Evolutionary conservation across 2,329 filamentous ascomycete species (phyloP), one percentile per base, ranked within the genome.

Genomic region (Colletotrichum sp.): DNA sequence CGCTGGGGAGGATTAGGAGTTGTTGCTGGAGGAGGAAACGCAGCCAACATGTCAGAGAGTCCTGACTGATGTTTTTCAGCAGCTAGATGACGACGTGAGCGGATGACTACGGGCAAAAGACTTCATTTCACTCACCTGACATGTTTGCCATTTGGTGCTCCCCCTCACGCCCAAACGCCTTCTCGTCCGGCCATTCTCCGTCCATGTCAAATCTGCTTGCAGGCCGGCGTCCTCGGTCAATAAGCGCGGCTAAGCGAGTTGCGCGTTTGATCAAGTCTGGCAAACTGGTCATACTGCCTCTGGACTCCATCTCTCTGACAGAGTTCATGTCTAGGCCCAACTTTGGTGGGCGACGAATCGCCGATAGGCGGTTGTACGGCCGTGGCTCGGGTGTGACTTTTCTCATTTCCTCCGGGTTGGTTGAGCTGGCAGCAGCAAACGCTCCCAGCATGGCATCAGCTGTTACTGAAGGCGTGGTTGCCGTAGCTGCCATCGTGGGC

Each of bases 231-330:
- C 96, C 96, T 78, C 93, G 93, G 80, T 99, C 96, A 75, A 99
- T 93, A 85, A 98, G 96, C 0, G 95, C 92, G 18, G 96, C 96
- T 49, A 99, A 87, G 78, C 92, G 92, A 1, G 96, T 99, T 13
- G 97, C 97, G 79, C 97, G 92, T 81, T 92, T 91, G 79, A 99
- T 99, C 76, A 99, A 87, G 83, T 99, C 97, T 0, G 96, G 94
- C 75, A 99, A 87, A 84, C 96, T 98, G 2, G 97, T 99, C 78
- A 98, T 88, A 82, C 96, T 98, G 6, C 95, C 96, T 81, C 97
- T 92, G 2, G 94, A 92, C 84, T 98, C 95, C 18, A 95, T 95
- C 68, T 94, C 92, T 78, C 92, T 91, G 5, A 98, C 94, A 6
- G 95, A 95, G 81, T 96, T 93, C 28, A 98, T 94, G 81, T 98